Evolutionary conservation across 1,284 basidiomycete genomes (phyloP).

Genomic region (Chondrostereum purpureum): DNA sequence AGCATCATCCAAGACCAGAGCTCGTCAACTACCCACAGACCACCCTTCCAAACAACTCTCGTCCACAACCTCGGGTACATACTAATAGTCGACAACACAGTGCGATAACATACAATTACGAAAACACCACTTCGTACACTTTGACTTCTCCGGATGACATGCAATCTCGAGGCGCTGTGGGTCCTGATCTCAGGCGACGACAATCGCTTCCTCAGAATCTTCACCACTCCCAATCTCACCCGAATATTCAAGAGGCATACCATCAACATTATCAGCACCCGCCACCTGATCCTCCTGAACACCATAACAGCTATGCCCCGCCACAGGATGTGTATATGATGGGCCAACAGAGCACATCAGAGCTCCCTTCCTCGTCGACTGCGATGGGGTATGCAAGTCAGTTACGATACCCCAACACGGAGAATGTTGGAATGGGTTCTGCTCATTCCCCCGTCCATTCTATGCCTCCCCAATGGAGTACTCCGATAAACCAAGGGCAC

Average conservation of each 20-base stretch:
- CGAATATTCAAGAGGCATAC: constrained; percentile 13
- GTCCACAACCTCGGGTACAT: too few relatives aligned
- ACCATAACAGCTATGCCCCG: constrained; percentile 4
- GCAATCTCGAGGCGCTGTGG: background rate
- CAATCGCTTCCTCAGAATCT: too few relatives aligned
- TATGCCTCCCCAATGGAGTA: too few relatives aligned
- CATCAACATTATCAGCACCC: constrained; percentile 13
- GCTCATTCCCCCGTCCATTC: too few relatives aligned
- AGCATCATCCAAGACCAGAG: too few relatives aligned
- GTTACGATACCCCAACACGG: background rate
- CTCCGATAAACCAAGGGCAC: too few relatives aligned
- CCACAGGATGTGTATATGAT: background rate
- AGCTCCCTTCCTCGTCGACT: too few relatives aligned
- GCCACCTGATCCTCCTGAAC: constrained; percentile 13
- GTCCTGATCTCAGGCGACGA: constrained; percentile 5
- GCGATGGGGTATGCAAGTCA: background rate
- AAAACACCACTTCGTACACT: background rate
- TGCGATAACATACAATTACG: too few relatives aligned
- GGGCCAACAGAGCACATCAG: too few relatives aligned
- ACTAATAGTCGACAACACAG: too few relatives aligned
- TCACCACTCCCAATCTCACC: constrained; percentile 16
- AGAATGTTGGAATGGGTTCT: background rate
- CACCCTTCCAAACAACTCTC: too few relatives aligned
- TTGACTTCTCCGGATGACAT: background rate
- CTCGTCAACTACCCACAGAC: background rate